phyloP scores from a whole-genome alignment of 768 basidiomycete species.

The Phylloporus rhodoxanthus region DNA sequence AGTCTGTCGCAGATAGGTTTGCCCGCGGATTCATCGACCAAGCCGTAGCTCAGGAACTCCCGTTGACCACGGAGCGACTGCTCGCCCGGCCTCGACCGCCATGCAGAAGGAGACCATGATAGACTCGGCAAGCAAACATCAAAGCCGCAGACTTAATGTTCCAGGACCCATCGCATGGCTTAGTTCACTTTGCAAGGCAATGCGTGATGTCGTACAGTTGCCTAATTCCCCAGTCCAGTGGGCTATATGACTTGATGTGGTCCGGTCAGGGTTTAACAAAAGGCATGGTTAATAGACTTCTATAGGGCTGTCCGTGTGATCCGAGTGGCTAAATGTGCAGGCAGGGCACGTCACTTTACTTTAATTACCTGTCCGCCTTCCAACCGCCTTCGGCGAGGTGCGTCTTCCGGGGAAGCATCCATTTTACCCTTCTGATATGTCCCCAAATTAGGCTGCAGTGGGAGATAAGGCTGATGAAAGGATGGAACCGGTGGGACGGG shows the following conservation, averaged over 20 bases:
- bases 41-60: conserved; percentile 11
- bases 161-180: conserved; percentile 5
- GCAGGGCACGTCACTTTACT: conserved; percentile 39
- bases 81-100: neutral
- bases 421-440: conserved; percentile 32
- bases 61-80: conserved; percentile 19
- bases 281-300: conserved; percentile 20
- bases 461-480: conserved; percentile 46
- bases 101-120: neutral
- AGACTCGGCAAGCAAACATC: conserved; percentile 1
- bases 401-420: conserved; percentile 35
- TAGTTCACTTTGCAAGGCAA: conserved; percentile 11
- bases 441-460: conserved; percentile 48
- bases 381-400: conserved; percentile 48
- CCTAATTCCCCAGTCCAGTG: conserved; percentile 20
- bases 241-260: conserved; percentile 22
- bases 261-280: conserved; percentile 12
- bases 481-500: conserved; percentile 36
- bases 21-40: conserved; percentile 20
- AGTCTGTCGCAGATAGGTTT: conserved; percentile 9
- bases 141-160: conserved; percentile 10
- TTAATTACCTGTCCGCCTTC: conserved; percentile 52
- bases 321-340: conserved; percentile 20
- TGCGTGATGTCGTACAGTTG: conserved; percentile 2
- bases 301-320: conserved; percentile 23